Evolutionary conservation across 2,329 filamentous ascomycete genomes (phyloP), one percentile per base, ranked within the genome.

Genomic region (Ustulina deusta): DNA sequence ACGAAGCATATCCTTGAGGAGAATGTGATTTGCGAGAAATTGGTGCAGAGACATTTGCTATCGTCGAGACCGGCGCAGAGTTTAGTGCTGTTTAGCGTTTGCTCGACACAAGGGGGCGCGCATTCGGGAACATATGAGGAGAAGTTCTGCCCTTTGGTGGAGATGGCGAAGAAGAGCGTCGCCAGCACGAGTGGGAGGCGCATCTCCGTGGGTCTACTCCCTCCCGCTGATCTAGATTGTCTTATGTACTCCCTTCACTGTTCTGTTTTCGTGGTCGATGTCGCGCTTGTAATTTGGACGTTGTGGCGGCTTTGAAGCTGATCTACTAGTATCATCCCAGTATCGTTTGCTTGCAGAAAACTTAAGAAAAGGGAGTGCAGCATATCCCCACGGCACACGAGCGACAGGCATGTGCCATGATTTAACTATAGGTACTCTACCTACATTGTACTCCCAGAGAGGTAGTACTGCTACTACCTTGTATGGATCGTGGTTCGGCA

Each of bases 31-130:
- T 32, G 29, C 42, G 22, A 4, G 44, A 70, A 49, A 46, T 69
- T 71, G n/a, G 11, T 63, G 52, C 73, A 75, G 17, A 74, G 70
- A 46, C 74, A 75, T 13, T 60, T n/a, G 57, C 63, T 69, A 34
- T 75, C 72, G 42, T 61, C 57, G 27, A 71, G 42, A 6, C 70
- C 55, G 42, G 58, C 36, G 51, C 73, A 74, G 56, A 63, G 20
- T 15, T 63, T 58, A 25, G 61, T 63, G 55, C 6, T 61, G 10
- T 58, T 56, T 13, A 75, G 52, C 3, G 69, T 68, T 38, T 64
- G 27, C 44, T 68, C 55, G 36, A 74, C 32, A 29, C 74, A 75
- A 1, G 68, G 52, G 42, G 63, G 66, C 44, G 69, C 70, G 65
- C 74, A 75, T n/a, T 69, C 65, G 25, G 73, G 71, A 3, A 72